Base-by-base conservation (phyloP, 305 asterid genomes). In the Plantago coronopus region DNA sequence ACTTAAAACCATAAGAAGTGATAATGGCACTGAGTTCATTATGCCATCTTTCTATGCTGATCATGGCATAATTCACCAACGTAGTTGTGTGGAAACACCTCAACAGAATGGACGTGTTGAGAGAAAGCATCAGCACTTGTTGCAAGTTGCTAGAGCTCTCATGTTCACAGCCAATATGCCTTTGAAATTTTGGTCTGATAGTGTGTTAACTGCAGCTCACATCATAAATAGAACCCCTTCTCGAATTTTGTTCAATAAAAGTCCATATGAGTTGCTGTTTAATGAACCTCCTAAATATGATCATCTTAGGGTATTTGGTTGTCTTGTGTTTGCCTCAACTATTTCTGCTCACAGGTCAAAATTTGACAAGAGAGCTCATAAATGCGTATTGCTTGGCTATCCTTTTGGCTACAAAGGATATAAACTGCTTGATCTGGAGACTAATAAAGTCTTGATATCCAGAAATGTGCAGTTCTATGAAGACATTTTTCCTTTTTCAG, bases 91-190 rank as follows among this genome's bases (percentile, higher is more conserved):
- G 1, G 8, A 4, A 16, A 46, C 50, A 40, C 63, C 63, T 14
- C 51, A 58, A 22, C 63, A 58, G 18, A 58, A 58, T 58, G 63
- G 49, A 0, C 17, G 49, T 9, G 31, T 40, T 5, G 63, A 58
- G 20, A 42, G 14, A 8, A 58, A 40, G 19, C 63, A 58, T 11
- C 45, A 38, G 15, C 25, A 19, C n/a, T 2, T 58, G 11, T 40
- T 58, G 10, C 22, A 40, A 1, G 17, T 58, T 3, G 45, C 63
- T 10, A 42, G 50, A 13, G 1, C 50, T 3, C 4, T 40, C 0
- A 0, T 19, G 17, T 58, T 58, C 19, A 49, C 40, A 37, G 22
- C 49, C 1, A n/a, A 38, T 6, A 7, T 58, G 2, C 63, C 63
- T 1, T 3, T 11, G 0, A 5, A 19, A 0, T 58, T n/a, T 42